Evolutionary conservation across 2,329 filamentous ascomycete species (phyloP), one percentile per base, ranked within the genome.

Genomic region (Penicillium sp.): DNA sequence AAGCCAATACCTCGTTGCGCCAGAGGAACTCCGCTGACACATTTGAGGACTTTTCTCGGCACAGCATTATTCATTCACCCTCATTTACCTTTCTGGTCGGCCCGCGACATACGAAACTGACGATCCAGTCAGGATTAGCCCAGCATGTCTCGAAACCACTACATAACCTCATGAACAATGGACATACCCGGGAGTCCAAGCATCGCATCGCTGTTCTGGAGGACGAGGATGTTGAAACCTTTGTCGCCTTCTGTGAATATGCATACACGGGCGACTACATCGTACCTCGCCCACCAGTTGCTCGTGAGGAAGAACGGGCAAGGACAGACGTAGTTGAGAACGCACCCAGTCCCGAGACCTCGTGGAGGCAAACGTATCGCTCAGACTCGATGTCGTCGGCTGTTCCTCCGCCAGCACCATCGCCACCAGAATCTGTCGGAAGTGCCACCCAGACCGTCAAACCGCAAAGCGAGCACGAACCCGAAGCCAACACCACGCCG

Each of bases 231-330:
- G 71, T 71, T 9, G 65, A 69, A 30, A 74, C 72, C 2, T 75
- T 76, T 43, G 58, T 69, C 18, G 67, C 65, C 2, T 75, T 76
- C 48, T 69, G 64, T 45, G 67, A 76, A 45, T 75, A 69, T 60
- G 70, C 71, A 9, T 76, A 76, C 42, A 74, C 68, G 0, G 70
- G 72, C 7, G 62, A 73, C 36, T 76, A 75, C 44, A 62, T 51
- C 8, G 64, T 67, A 18, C 70, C 62, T 3, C 42, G 18, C 10
- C 46, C 40, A 17, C 58, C 59, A 7, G 47, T 49, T 19, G 46
- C 27, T 8, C 42, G 44, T 6, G 54, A 58, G 32, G 54, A 58
- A 7, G 41, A 50, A 10, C 47, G 38, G 8, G 26, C 42, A 17
- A 45, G 48, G 18, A 20, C n/a, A 7, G 39, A 16, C 3, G 39